Conservation (phyloP, 1,284 basidiomycete genomes). For the Ceratobasidium sp. region DNA sequence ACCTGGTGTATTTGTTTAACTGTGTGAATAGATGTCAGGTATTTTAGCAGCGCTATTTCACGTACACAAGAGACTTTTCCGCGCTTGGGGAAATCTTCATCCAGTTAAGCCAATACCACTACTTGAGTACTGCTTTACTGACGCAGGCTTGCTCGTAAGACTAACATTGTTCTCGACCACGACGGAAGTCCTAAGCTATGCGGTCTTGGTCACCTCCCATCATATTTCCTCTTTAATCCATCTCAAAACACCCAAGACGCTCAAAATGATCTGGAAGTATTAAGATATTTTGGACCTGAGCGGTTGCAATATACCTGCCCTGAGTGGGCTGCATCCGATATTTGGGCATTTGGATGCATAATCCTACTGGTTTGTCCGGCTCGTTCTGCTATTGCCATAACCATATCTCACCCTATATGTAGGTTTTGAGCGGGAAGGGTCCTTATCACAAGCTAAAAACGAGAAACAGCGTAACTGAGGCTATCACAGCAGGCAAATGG, state of each 20-base stretch:
- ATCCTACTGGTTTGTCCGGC: neutral
- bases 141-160: neutral
- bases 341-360: conserved; percentile 26
- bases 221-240: conserved; percentile 2
- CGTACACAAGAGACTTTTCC: neutral
- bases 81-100: conserved; percentile 14
- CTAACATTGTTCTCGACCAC: conserved; percentile 17
- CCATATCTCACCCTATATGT: neutral
- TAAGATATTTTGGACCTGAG: conserved; percentile 19
- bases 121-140: too few relatives aligned
- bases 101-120: neutral
- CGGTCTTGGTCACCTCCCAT: conserved; percentile 9
- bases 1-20: neutral
- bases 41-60: conserved; percentile 8
- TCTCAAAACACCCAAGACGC: conserved; percentile 7
- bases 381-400: neutral
- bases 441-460: conserved; percentile 8
- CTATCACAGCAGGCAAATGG: conserved; percentile 1
- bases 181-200: conserved; percentile 18
- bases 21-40: conserved; percentile 1
- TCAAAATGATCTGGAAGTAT: neutral
- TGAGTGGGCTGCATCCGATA: neutral
- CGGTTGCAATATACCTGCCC: neutral
- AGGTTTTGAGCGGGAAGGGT: neutral
- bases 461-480: neutral